phyloP scores from a whole-genome alignment of 352 stramenopile genomes.

The Globisporangium recalcitrans region DNA sequence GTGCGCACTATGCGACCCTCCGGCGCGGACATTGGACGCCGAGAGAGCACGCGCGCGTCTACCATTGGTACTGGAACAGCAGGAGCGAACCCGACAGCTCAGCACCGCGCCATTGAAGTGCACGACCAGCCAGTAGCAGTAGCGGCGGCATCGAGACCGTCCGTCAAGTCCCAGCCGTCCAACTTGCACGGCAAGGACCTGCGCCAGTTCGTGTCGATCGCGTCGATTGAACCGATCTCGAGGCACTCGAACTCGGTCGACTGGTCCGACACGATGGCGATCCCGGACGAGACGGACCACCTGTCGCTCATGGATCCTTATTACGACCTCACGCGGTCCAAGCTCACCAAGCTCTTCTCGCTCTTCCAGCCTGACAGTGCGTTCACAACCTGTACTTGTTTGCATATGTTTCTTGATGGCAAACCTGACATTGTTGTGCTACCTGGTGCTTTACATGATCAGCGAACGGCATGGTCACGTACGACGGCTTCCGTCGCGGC shows the following conservation, averaged over 20 bases:
- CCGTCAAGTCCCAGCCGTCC: constrained; percentile 8
- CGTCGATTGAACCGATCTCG: constrained; percentile 29
- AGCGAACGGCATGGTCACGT: constrained; percentile 53
- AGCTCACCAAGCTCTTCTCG: constrained; percentile 64
- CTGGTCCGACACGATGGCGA: constrained; percentile 53
- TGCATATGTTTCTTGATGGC: neutral
- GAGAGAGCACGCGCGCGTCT: neutral
- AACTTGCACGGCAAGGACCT: constrained; percentile 68
- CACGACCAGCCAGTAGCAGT: neutral
- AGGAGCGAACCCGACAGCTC: neutral
- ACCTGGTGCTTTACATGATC: neutral
- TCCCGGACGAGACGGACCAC: constrained; percentile 43
- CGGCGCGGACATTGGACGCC: neutral
- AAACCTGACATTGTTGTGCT: neutral
- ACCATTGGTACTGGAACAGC: neutral
- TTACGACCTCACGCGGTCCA: constrained; percentile 76
- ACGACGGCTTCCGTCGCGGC: constrained; percentile 66
- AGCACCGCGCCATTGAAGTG: constrained; percentile 8
- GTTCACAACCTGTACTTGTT: neutral
- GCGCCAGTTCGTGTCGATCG: constrained; percentile 53
- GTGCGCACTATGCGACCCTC: constrained; percentile 6
- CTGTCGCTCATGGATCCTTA: constrained; percentile 77
- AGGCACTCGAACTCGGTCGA: constrained; percentile 50
- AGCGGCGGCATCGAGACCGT: neutral
- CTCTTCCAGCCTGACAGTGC: constrained; percentile 58